A percentile compares a stretch with the other conserved stretches of the same genome.
These are phyloP conservation scores for Stemphylium vesicarium DNA, from an alignment of 2,329 filamentous ascomycete genomes.

Conservation along the genomic window DNA sequence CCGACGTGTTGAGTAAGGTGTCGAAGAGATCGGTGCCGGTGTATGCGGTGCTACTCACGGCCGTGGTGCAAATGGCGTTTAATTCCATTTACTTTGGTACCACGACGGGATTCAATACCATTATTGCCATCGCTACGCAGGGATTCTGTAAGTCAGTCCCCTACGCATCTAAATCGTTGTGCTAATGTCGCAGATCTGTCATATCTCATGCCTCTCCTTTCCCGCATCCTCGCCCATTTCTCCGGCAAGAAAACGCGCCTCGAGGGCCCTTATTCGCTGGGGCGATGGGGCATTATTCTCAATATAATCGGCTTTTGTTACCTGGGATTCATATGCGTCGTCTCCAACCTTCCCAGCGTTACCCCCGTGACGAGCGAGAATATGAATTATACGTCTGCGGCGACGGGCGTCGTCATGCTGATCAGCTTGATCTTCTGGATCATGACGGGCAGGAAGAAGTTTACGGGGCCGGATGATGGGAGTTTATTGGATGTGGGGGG, in stretches of 20 bases:
- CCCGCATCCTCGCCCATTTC: conserved; percentile 57
- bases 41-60: conserved; percentile 56
- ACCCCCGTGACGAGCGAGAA: conserved; percentile 60
- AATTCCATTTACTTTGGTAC: conserved; percentile 64
- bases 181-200: conserved; percentile 55
- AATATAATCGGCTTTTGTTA: conserved; percentile 61
- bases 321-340: conserved; percentile 61
- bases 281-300: conserved; percentile 51
- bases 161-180: not conserved
- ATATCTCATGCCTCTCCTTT: conserved; percentile 62
- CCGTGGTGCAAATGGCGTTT: conserved; percentile 59
- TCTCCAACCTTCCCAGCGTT: conserved; percentile 62
- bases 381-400: conserved; percentile 66
- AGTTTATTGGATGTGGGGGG: conserved; percentile 14
- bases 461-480: conserved; percentile 55
- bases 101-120: conserved; percentile 61
- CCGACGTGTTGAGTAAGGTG: conserved; percentile 54
- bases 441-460: conserved; percentile 57
- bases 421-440: conserved; percentile 60
- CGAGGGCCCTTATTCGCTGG: conserved; percentile 55
- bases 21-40: conserved; percentile 58
- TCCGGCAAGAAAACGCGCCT: conserved; percentile 52
- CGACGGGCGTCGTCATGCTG: conserved; percentile 61
- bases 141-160: conserved; percentile 57
- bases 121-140: conserved; percentile 63